Evolutionary conservation across 208 protist genomes (phyloP).

Genomic region (Crithidia sp.): DNA sequence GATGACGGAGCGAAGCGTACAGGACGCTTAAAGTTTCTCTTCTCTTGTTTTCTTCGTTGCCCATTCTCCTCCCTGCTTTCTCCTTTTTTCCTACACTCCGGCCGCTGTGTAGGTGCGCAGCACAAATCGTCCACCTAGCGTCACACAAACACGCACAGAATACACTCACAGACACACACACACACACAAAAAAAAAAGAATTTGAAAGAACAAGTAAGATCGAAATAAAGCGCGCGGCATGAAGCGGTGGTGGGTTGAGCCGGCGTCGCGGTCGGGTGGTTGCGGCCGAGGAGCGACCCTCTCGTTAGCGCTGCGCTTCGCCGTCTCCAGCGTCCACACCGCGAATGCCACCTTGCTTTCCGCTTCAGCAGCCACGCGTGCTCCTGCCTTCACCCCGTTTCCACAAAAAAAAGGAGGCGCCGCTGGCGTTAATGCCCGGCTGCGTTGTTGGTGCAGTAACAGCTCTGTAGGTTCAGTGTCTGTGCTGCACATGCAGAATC

Average conservation of each 20-base stretch:
- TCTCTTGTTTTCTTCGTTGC: slow-evolving; percentile 14
- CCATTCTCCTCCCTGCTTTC: slow-evolving; percentile 16
- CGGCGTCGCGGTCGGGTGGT: not conserved
- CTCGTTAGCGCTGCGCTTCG: too few species aligned
- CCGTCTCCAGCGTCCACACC: too few species aligned
- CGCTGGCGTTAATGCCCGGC: too few species aligned
- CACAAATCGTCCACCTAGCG: too few species aligned
- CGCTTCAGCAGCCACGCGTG: too few species aligned
- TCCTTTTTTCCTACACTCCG: slow-evolving; percentile 13
- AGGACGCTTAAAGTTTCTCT: not conserved
- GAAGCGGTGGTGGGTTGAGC: slow-evolving; percentile 10
- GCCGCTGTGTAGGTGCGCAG: not conserved
- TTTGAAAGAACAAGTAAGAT: not conserved
- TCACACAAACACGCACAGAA: too few species aligned
- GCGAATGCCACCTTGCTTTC: too few species aligned
- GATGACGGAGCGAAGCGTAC: too few species aligned
- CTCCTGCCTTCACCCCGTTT: too few species aligned
- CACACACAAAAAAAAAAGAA: slow-evolving; percentile 14
- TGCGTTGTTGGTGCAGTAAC: too few species aligned
- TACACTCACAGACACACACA: not conserved
- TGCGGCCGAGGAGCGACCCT: not conserved
- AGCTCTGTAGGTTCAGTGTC: too few species aligned
- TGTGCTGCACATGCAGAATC: slow-evolving; percentile 11
- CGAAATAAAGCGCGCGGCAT: not conserved
- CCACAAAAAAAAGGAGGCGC: too few species aligned